Percentiles rank a stretch among this genome's conserved stretches.
Conservation (phyloP, 108 stramenopile genomes). For the Mediolabrus comicus region DNA sequence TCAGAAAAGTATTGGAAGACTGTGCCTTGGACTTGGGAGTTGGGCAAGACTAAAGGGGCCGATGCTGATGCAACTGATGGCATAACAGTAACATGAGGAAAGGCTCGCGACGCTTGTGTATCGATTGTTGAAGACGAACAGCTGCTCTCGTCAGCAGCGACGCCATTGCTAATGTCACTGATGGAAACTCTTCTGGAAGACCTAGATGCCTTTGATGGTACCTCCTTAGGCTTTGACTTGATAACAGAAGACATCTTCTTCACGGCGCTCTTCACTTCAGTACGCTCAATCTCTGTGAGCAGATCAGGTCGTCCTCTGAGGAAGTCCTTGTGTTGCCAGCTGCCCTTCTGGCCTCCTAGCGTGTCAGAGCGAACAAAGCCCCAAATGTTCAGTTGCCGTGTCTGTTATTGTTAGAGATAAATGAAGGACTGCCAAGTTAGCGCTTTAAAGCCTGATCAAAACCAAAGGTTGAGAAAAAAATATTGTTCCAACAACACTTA, state of each 20-base stretch:
- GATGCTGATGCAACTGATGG: not conserved
- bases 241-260: not conserved
- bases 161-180: not conserved
- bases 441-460: not conserved
- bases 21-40: not conserved
- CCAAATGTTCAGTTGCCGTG: conserved; percentile 4
- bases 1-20: not conserved
- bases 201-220: not conserved
- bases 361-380: not conserved
- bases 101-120: not conserved
- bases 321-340: conserved; percentile 17
- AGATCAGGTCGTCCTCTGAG: conserved; percentile 17
- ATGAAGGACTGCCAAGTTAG: not conserved
- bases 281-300: conserved; percentile 11
- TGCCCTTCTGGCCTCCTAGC: not conserved
- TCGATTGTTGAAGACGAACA: not conserved
- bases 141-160: not conserved
- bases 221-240: not conserved
- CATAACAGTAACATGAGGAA: not conserved
- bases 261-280: conserved; percentile 5
- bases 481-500: no score
- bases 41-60: not conserved
- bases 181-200: not conserved
- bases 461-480: not conserved
- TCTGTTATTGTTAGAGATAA: not conserved